Conservation (phyloP, 1,139 yeast species). For the Yamadazyma oceani region DNA sequence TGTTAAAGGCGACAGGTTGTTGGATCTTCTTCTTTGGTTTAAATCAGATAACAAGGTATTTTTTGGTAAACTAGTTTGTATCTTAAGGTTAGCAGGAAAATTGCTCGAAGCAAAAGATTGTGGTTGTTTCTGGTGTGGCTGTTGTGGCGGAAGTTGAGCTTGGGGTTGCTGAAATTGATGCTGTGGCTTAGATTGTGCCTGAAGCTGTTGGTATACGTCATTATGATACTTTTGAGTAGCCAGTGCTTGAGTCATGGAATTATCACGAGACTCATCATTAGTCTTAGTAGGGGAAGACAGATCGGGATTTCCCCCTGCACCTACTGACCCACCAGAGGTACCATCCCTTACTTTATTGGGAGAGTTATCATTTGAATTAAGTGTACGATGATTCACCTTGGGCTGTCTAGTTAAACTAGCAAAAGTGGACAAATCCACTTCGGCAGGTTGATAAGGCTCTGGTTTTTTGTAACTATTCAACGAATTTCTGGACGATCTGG, state of each 20-base stretch:
- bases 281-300: background rate
- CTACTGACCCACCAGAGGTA: no score
- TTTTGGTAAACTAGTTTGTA: slow-evolving; percentile 8
- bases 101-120: slow-evolving; percentile 7
- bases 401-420: slow-evolving; percentile 51
- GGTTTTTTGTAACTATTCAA: slow-evolving; percentile 7
- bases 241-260: background rate
- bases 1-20: slow-evolving; percentile 14
- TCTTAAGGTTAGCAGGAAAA: slow-evolving; percentile 7
- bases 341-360: background rate
- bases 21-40: slow-evolving; percentile 15
- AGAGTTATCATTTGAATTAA: background rate
- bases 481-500: slow-evolving; percentile 1
- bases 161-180: slow-evolving; percentile 1
- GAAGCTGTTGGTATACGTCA: slow-evolving; percentile 9
- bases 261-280: background rate
- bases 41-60: slow-evolving; percentile 14
- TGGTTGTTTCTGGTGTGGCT: slow-evolving; percentile 1
- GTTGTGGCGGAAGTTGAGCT: background rate
- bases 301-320: background rate
- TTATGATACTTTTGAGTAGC: slow-evolving; percentile 15
- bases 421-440: slow-evolving; percentile 51
- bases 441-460: slow-evolving; percentile 54
- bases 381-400: slow-evolving; percentile 14
- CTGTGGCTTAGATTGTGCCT: background rate